Percentiles rank a stretch among this genome's conserved stretches.
phyloP scores from a whole-genome alignment of 2,329 filamentous ascomycete species.

The Aureobasidium sp. region DNA sequence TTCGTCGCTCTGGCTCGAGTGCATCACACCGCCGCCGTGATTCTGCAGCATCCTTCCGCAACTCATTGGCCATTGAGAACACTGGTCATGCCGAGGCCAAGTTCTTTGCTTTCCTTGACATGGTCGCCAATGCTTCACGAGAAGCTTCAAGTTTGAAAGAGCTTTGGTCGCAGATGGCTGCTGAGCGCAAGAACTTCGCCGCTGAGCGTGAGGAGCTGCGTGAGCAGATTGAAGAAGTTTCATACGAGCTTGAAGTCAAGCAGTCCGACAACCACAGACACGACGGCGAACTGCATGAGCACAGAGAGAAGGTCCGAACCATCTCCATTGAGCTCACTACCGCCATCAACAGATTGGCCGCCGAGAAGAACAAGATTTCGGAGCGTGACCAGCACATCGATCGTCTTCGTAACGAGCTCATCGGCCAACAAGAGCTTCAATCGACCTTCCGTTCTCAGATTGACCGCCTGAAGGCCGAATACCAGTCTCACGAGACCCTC shows the following conservation, averaged over 20 bases:
- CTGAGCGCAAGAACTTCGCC: conserved; percentile 26
- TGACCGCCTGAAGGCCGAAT: conserved; percentile 24
- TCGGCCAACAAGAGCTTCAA: conserved; percentile 20
- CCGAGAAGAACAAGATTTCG: conserved; percentile 25
- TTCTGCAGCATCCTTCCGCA: conserved; percentile 24
- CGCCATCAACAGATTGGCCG: conserved; percentile 21
- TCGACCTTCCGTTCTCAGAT: conserved; percentile 23
- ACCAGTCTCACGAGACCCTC: conserved; percentile 21
- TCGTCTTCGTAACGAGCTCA: conserved; percentile 23
- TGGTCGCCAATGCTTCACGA: conserved; percentile 26
- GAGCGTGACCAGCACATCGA: conserved; percentile 28
- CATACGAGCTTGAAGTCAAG: conserved; percentile 24
- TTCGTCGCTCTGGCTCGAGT: not conserved
- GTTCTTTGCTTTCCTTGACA: conserved; percentile 28
- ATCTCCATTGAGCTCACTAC: conserved; percentile 23
- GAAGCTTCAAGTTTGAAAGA: conserved; percentile 28
- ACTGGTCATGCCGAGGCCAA: conserved; percentile 28
- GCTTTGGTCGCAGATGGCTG: conserved; percentile 26
- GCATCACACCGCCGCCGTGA: conserved; percentile 20
- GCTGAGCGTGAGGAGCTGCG: conserved; percentile 27
- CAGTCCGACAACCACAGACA: conserved; percentile 21
- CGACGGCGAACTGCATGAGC: conserved; percentile 23
- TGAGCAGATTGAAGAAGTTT: conserved; percentile 26
- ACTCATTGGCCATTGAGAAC: conserved; percentile 26
- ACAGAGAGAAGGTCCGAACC: conserved; percentile 26